These are phyloP conservation scores for Cichorium intybus DNA, from an alignment of 140 eudicot genomes.

Conservation along the genomic window DNA sequence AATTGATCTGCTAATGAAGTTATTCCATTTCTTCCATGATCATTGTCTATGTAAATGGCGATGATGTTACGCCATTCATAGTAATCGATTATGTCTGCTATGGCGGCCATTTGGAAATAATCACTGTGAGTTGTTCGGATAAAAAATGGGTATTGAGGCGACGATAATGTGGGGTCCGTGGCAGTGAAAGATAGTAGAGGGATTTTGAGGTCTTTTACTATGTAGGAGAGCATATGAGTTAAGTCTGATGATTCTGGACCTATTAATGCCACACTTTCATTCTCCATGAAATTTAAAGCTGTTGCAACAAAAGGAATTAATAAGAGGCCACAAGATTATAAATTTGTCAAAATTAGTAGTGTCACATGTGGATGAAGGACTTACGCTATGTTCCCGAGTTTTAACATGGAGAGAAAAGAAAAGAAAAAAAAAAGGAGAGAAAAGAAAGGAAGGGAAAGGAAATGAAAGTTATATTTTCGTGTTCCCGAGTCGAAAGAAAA, in stretches of 20 bases:
- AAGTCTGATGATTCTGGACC: constrained; percentile 77
- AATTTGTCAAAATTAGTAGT: too few relatives aligned
- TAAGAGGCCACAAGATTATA: constrained; percentile 2
- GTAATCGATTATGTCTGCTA: constrained; percentile 55
- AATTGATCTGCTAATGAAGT: constrained; percentile 60
- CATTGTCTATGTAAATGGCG: constrained; percentile 71
- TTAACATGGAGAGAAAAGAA: too few relatives aligned
- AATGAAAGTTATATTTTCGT: too few relatives aligned
- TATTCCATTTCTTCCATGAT: constrained; percentile 77
- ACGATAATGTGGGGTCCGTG: constrained; percentile 75
- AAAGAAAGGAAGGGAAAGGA: too few relatives aligned
- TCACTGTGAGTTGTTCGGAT: constrained; percentile 67
- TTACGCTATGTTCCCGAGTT: too few relatives aligned
- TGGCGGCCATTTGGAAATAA: constrained; percentile 79
- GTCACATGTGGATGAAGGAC: too few relatives aligned
- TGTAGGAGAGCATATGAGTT: constrained; percentile 63
- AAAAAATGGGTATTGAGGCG: constrained; percentile 68
- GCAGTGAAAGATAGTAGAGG: constrained; percentile 79
- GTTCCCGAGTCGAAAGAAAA: too few relatives aligned
- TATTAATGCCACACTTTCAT: constrained; percentile 60
- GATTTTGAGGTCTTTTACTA: constrained; percentile 63
- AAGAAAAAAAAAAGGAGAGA: too few relatives aligned
- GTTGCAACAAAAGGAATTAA: constrained; percentile 19
- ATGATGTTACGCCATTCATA: constrained; percentile 71
- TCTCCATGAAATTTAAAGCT: constrained; percentile 72